Percentiles rank a stretch among this genome's conserved stretches.
Conservation (phyloP, 2,329 filamentous ascomycete genomes). For the Ascochyta fabae region DNA sequence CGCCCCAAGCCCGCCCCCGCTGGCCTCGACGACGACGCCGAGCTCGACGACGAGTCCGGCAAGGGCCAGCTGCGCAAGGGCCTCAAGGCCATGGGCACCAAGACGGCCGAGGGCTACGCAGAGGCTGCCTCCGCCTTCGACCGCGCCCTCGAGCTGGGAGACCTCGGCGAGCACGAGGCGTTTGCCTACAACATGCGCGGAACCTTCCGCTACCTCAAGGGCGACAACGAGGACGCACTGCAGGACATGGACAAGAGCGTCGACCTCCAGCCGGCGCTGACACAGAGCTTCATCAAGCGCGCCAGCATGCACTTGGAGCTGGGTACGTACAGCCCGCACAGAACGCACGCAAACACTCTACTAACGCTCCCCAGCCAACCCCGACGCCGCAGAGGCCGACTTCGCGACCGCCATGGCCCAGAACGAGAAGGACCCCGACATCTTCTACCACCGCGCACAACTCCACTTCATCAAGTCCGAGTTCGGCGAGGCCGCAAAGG, state of each 20-base stretch:
- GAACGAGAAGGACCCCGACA: constrained; percentile 89
- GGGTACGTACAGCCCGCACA: constrained; percentile 57
- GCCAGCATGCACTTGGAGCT: constrained; percentile 97
- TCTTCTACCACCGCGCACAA: constrained; percentile 98
- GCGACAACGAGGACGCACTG: constrained; percentile 83
- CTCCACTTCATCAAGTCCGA: constrained; percentile 97
- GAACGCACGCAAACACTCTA: background rate
- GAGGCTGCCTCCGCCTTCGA: constrained; percentile 87
- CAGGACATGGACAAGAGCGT: constrained; percentile 90
- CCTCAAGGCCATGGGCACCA: constrained; percentile 78
- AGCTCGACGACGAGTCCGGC: constrained; percentile 78
- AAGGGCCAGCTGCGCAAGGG: constrained; percentile 87
- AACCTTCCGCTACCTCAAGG: constrained; percentile 91
- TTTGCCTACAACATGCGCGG: constrained; percentile 96
- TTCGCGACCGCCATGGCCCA: constrained; percentile 85
- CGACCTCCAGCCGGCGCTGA: constrained; percentile 83
- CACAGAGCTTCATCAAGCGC: constrained; percentile 98
- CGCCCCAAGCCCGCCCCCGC: constrained; percentile 78
- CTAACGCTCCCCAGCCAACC: constrained; percentile 64
- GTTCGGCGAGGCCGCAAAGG: constrained; percentile 91
- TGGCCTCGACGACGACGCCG: constrained; percentile 81
- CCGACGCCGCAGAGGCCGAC: constrained; percentile 84
- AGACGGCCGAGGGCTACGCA: constrained; percentile 89
- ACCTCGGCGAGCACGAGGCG: constrained; percentile 82
- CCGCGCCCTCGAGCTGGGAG: constrained; percentile 81